Evolutionary conservation across 495 filamentous ascomycete species (phyloP).

Genomic region (Podospora bellae-mahoneyi): DNA sequence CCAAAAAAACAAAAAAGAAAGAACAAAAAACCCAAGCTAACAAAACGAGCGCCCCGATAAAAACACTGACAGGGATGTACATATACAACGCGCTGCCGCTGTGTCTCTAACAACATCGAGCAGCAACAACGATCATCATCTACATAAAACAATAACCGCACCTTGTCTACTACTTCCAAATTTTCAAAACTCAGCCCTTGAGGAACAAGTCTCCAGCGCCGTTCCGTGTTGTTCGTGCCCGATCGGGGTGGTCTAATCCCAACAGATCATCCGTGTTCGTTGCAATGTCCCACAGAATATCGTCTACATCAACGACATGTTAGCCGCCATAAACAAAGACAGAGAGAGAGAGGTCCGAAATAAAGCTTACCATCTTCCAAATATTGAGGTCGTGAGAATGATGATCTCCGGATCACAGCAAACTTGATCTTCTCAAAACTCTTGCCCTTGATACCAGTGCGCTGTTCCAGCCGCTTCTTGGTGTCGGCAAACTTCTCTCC

Average conservation of each 20-base stretch:
- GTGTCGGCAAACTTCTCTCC: slow-evolving; percentile 87
- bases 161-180: not conserved
- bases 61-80: not conserved
- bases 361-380: slow-evolving; percentile 74
- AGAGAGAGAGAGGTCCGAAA: no score
- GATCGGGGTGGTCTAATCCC: slow-evolving; percentile 88
- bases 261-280: slow-evolving; percentile 70
- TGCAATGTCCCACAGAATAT: slow-evolving; percentile 73
- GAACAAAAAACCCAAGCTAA: no score
- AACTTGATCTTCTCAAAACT: slow-evolving; percentile 99
- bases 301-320: slow-evolving; percentile 51
- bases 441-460: slow-evolving; percentile 94
- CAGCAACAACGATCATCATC: not conserved
- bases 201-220: slow-evolving; percentile 56
- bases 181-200: slow-evolving; percentile 37
- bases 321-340: slow-evolving; percentile 19
- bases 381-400: slow-evolving; percentile 73
- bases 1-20: not conserved
- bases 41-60: not conserved
- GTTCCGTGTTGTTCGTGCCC: slow-evolving; percentile 49
- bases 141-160: not conserved
- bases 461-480: slow-evolving; percentile 81
- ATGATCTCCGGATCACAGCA: slow-evolving; percentile 66
- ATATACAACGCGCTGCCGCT: not conserved
- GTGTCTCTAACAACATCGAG: not conserved